Base-by-base conservation (phyloP, 1,284 basidiomycete species). In the Cystobasidium pallidum region DNA sequence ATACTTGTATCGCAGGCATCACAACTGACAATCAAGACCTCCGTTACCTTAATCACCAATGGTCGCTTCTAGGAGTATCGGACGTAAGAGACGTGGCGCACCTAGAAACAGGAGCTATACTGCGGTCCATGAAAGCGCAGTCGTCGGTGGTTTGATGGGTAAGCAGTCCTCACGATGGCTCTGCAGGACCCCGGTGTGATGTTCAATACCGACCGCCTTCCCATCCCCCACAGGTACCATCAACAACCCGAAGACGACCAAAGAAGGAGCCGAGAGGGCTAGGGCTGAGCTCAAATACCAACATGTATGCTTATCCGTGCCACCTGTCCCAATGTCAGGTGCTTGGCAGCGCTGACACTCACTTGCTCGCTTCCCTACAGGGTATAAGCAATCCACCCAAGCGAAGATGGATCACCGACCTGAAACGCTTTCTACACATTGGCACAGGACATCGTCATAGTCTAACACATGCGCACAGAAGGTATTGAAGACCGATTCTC, bases 391-490 rank as follows among this genome's bases (percentile, higher is more conserved):
- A 64, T 34, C 45, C 62, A 21, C 62, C 62, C 26, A 64, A 64
- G 62, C 34, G 62, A 47, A 64, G 43, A 41, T 64, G 62, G 62
- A 64, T 45, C 8, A 64, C 62, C 43, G 62, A 64, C 45, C 21
- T 64, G 30, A 64, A 64, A 43, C 62, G 62, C 30, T 21, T 64
- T 19, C 47, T 64, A 7, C 62, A 64, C n/a, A 64, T 64, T 21
- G 62, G 62, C 17, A 64, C 62, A 26, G 62, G 62, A 26, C 62
- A 64, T 30, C 62, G 47, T 26, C 62, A 64, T 45, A 64, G 62
- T 36, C 13, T 21, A 7, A 49, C 62, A 15, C 62, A 64, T 30
- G 21, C 45, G 10, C n/a, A 36, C 30, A 28, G 43, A 19, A 28
- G 62, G 17, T 64, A 64, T 43, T 64, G 45, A 64, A 15, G 15